These are phyloP conservation scores for Melampsora larici-populina DNA, from an alignment of 1,284 basidiomycete species.

Conservation along the genomic window DNA sequence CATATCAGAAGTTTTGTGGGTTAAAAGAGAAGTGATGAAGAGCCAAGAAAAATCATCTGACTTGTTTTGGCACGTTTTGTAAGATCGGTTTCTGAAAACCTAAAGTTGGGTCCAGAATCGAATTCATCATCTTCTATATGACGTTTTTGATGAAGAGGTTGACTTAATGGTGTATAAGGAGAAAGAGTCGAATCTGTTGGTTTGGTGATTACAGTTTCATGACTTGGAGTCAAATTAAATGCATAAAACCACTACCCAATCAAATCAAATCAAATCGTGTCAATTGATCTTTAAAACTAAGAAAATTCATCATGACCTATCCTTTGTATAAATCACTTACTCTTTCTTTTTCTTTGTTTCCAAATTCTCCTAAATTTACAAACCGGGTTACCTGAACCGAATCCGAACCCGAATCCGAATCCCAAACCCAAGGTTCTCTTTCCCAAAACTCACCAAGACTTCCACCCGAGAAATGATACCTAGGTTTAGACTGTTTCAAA, in stretches of 20 bases:
- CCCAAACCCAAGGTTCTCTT: constrained; percentile 44
- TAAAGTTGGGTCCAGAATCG: constrained; percentile 32
- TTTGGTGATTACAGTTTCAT: constrained; percentile 54
- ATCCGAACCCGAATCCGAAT: background rate
- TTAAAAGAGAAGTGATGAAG: background rate
- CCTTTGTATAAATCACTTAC: no score
- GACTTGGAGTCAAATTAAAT: constrained; percentile 63
- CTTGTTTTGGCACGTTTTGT: constrained; percentile 29
- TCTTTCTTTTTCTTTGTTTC: constrained; percentile 68
- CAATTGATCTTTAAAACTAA: background rate
- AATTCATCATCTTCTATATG: constrained; percentile 11
- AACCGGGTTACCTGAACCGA: constrained; percentile 21
- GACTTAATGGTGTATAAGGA: constrained; percentile 57
- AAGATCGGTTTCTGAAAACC: constrained; percentile 34
- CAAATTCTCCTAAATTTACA: constrained; percentile 37
- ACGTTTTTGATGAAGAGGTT: constrained; percentile 23
- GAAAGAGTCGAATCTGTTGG: constrained; percentile 69
- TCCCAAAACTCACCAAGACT: constrained; percentile 38
- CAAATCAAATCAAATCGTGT: constrained; percentile 4
- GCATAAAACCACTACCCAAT: constrained; percentile 69
- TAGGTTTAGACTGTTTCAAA: constrained; percentile 13
- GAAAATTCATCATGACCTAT: no score
- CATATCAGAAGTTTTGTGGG: background rate
- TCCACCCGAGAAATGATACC: constrained; percentile 37
- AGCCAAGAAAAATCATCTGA: no score